Base-by-base conservation (phyloP, 2,329 filamentous ascomycete genomes). In the Zymoseptoria passerinii region DNA sequence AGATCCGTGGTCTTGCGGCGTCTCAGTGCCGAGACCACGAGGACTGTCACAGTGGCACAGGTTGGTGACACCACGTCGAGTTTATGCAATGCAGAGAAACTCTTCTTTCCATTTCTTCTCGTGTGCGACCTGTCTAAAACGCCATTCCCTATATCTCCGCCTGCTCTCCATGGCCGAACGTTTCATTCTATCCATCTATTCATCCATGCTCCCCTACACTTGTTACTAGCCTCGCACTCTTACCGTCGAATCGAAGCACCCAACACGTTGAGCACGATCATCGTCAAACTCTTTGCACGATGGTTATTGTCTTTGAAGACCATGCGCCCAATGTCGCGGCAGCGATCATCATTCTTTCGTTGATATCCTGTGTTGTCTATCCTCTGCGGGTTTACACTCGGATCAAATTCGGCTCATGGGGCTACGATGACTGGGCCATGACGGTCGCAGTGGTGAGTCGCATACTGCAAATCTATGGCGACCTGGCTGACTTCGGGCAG, bases 381-480 rank as follows among this genome's bases (percentile, higher is more conserved):
- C 63, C 63, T 2, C 50, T 65, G 55, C 61, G 63, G 28, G 56
- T 65, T n/a, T 65, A 65, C 40, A 65, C 63, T 16, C 58, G 63
- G n/a, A 53, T 65, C 10, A 61, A 61, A n/a, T 58, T 60, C 35
- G 58, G 58, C 19, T 56, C 61, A 9, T 72, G 69, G 64, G 71
- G 68, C 5, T 55, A 66, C 8, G 70, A 73, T 35, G 71, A 72
- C 28, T 70, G 66, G 66, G 61, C 64, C 2, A 72, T 72, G 63
- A 58, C 56, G 5, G 19, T 50, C 28, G 63, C 58, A 19, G 48
- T 57, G 35, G 62, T 64, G 56, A 62, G 63, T 52, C 29, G 57
- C 50, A 54, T 8, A 10, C 35, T 53, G 8, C 23, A 50, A 50
- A 7, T n/a, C 53, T 56, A 28, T 49, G 58, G 59, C 23, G 55